phyloP scores from a whole-genome alignment of 2,329 filamentous ascomycete genomes.

The Dothideomycetes sp. region DNA sequence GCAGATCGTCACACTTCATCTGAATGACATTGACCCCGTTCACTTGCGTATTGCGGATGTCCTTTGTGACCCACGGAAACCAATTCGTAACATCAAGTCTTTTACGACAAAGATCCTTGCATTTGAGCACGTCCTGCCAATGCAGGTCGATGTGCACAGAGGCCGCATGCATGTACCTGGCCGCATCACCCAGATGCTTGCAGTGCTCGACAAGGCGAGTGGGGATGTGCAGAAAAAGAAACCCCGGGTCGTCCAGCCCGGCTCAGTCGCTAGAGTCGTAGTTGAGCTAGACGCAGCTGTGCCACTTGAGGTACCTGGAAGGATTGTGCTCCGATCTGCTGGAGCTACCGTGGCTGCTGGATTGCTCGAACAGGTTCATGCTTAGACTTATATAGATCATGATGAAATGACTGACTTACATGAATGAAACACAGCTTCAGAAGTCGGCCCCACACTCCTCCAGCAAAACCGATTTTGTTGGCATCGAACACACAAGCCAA shows the following conservation, averaged over 20 bases:
- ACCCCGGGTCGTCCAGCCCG: slow-evolving; percentile 73
- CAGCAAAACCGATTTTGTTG: too few species aligned
- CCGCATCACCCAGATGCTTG: slow-evolving; percentile 59
- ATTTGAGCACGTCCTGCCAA: slow-evolving; percentile 81
- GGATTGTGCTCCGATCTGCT: slow-evolving; percentile 68
- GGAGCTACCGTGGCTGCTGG: slow-evolving; percentile 85
- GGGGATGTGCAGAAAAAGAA: slow-evolving; percentile 71
- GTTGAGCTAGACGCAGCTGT: slow-evolving; percentile 59
- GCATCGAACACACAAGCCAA: too few species aligned
- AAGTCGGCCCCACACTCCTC: too few species aligned
- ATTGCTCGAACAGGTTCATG: slow-evolving; percentile 48
- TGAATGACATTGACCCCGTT: slow-evolving; percentile 67
- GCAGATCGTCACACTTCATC: slow-evolving; percentile 75
- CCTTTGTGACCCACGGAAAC: slow-evolving; percentile 55
- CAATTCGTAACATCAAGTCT: slow-evolving; percentile 58
- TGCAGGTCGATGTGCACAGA: slow-evolving; percentile 78
- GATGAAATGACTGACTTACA: too few species aligned
- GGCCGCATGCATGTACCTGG: slow-evolving; percentile 73
- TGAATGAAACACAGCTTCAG: too few species aligned
- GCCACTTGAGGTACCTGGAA: slow-evolving; percentile 67
- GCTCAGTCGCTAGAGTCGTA: slow-evolving; percentile 62
- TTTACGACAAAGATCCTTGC: slow-evolving; percentile 80
- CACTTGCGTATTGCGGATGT: slow-evolving; percentile 74
- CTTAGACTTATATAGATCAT: not conserved
- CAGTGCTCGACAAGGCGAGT: slow-evolving; percentile 65